These are phyloP conservation scores for Blastomyces silverae DNA, from an alignment of 2,329 filamentous ascomycete genomes.

Conservation along the genomic window DNA sequence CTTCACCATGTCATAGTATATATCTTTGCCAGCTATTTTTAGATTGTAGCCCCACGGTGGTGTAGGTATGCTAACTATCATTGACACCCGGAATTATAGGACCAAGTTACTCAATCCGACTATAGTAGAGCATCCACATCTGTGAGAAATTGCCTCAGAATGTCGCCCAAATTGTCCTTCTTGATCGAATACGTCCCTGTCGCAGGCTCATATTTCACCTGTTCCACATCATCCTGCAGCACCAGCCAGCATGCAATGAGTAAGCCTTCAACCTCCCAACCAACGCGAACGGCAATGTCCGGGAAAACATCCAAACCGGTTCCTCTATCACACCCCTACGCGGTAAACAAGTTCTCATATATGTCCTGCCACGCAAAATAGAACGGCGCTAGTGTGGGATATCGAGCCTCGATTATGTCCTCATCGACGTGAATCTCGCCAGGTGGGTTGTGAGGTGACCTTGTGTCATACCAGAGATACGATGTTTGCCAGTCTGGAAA, in stretches of 20 bases:
- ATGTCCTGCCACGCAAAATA: conserved; percentile 15
- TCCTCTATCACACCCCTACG: conserved; percentile 2
- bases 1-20: neutral
- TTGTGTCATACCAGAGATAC: conserved; percentile 13
- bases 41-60: neutral
- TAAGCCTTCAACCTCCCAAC: conserved; percentile 16
- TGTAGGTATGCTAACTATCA: neutral
- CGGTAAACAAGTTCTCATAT: conserved; percentile 12
- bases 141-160: conserved; percentile 9
- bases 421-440: conserved; percentile 11
- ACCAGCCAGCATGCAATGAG: conserved; percentile 17
- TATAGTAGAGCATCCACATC: conserved; percentile 7
- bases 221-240: conserved; percentile 15
- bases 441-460: conserved; percentile 4
- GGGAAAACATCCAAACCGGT: conserved; percentile 12
- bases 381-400: conserved; percentile 14
- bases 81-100: neutral
- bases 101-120: conserved; percentile 3
- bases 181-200: conserved; percentile 3
- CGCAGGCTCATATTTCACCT: conserved; percentile 10
- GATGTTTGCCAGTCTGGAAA: conserved; percentile 16
- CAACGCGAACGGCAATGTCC: conserved; percentile 5
- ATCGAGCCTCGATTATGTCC: conserved; percentile 13
- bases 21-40: conserved; percentile 1
- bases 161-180: conserved; percentile 6